Evolutionary conservation across 1,139 yeast species (phyloP).

Genomic region (Hemisphaericaspora xylanilytica): DNA sequence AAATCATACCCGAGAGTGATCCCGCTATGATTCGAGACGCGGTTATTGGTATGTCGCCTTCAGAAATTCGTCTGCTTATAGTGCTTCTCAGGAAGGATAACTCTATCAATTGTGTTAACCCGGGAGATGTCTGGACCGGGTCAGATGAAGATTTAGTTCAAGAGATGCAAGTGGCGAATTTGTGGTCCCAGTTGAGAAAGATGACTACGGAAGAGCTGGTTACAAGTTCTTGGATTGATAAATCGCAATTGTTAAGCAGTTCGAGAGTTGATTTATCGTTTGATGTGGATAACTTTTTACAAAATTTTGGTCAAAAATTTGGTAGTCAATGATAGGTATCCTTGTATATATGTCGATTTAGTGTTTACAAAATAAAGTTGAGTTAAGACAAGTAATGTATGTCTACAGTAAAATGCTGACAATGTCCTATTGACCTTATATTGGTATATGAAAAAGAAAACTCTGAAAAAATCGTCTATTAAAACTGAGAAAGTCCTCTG

Average conservation of each 20-base stretch:
- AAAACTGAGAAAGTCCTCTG: conserved; percentile 28
- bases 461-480: conserved; percentile 5
- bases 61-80: conserved; percentile 4
- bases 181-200: conserved; percentile 9
- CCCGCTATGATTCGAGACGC: conserved; percentile 4
- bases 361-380: too few relatives aligned
- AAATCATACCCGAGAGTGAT: neutral
- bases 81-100: conserved; percentile 9
- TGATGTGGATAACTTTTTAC: conserved; percentile 6
- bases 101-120: neutral
- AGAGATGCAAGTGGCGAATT: conserved; percentile 9
- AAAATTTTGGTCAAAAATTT: too few relatives aligned
- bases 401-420: too few relatives aligned
- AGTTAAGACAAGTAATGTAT: too few relatives aligned
- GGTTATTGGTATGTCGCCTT: too few relatives aligned
- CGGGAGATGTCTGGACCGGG: neutral
- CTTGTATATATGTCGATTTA: too few relatives aligned
- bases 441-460: too few relatives aligned
- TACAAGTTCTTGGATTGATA: conserved; percentile 8
- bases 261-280: neutral
- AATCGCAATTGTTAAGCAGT: conserved; percentile 1
- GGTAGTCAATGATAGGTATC: too few relatives aligned
- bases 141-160: conserved; percentile 9
- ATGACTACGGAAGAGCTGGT: conserved; percentile 7
- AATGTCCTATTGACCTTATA: too few relatives aligned